These are phyloP conservation scores for Coniochaeta sp. DNA, from an alignment of 2,329 filamentous ascomycete genomes.

Conservation along the genomic window DNA sequence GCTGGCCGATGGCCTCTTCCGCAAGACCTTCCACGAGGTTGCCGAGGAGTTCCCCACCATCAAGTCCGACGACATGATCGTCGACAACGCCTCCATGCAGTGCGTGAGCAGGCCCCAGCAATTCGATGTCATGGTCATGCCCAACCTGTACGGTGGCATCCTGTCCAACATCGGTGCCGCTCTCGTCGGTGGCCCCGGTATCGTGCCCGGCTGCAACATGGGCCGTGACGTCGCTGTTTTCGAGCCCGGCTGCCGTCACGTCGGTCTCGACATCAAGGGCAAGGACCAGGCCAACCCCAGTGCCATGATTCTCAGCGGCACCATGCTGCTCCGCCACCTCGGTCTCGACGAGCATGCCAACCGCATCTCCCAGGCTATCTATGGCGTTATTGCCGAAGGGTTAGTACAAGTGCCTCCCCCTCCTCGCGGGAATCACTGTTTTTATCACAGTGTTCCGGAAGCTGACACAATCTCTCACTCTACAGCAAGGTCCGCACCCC, in stretches of 20 bases:
- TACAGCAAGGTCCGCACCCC: conserved; percentile 75
- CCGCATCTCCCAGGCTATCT: conserved; percentile 85
- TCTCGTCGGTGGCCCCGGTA: conserved; percentile 91
- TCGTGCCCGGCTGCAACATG: conserved; percentile 99
- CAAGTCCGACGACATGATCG: conserved; percentile 98
- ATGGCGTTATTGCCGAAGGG: conserved; percentile 79
- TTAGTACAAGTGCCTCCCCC: too few species aligned
- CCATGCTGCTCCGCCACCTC: conserved; percentile 95
- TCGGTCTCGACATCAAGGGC: conserved; percentile 98
- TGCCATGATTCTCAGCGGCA: conserved; percentile 86
- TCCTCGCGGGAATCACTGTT: too few species aligned
- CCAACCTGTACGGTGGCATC: conserved; percentile 97
- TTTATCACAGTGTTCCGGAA: neutral
- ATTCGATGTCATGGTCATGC: conserved; percentile 99
- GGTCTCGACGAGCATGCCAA: conserved; percentile 97
- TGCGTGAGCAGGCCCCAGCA: conserved; percentile 93
- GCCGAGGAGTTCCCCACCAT: conserved; percentile 93
- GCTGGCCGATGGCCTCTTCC: conserved; percentile 96
- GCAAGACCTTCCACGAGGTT: conserved; percentile 89
- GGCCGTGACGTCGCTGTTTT: conserved; percentile 96
- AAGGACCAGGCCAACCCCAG: conserved; percentile 99
- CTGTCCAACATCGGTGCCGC: conserved; percentile 98
- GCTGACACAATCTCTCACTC: conserved; percentile 28
- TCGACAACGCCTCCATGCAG: conserved; percentile 99
- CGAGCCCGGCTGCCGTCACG: conserved; percentile 97